A percentile compares a stretch with the other conserved stretches of the same genome.
Evolutionary conservation across 306 rosid genomes (phyloP).

Genomic region (Senna tora): DNA sequence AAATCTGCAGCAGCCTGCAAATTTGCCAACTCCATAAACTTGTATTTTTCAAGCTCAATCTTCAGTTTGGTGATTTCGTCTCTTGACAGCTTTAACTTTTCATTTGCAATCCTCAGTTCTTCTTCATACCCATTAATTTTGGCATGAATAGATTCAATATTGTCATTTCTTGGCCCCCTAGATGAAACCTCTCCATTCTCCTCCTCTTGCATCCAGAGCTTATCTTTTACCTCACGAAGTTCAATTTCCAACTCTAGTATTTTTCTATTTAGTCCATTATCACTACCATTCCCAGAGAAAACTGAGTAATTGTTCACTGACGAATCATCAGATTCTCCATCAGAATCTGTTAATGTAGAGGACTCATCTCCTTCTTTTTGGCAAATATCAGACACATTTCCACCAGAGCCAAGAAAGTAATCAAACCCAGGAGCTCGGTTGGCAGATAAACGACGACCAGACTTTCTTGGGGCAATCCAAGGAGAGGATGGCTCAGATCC

Average conservation of each 20-base stretch:
- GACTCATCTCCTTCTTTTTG: constrained; percentile 87
- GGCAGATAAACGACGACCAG: constrained; percentile 55
- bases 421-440: constrained; percentile 96
- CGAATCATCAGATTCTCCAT: constrained; percentile 87
- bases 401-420: constrained; percentile 84
- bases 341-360: constrained; percentile 81
- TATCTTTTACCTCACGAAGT: constrained; percentile 78
- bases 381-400: constrained; percentile 58
- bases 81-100: constrained; percentile 54
- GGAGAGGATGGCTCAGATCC: constrained; percentile 66
- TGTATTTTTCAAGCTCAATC: constrained; percentile 51
- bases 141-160: constrained; percentile 37
- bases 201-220: constrained; percentile 57
- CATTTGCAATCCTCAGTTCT: constrained; percentile 64
- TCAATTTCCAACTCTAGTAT: constrained; percentile 79
- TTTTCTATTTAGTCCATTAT: constrained; percentile 62
- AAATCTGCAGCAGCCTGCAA: constrained; percentile 9
- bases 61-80: constrained; percentile 57
- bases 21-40: constrained; percentile 30
- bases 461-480: constrained; percentile 53
- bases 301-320: constrained; percentile 82
- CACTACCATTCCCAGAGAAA: constrained; percentile 52
- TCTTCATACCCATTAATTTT: constrained; percentile 57
- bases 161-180: constrained; percentile 42
- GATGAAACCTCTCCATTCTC: constrained; percentile 47